A percentile compares a stretch with the other conserved stretches of the same genome.
Evolutionary conservation across 148 eudicot genomes (phyloP).

Genomic region (Oxyria digyna): DNA sequence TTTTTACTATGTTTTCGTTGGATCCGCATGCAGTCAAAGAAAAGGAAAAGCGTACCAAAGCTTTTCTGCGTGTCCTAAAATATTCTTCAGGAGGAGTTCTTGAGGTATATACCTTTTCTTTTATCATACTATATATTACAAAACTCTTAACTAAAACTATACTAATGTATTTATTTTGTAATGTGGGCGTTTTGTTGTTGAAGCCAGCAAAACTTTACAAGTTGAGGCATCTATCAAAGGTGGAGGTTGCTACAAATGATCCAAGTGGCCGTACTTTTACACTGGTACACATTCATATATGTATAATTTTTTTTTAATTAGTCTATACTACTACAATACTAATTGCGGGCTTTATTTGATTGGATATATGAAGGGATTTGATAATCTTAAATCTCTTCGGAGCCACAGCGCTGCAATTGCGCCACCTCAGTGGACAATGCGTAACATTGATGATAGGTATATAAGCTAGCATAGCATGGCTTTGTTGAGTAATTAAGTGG

Average conservation of each 20-base stretch:
- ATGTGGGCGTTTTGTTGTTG: slow-evolving; percentile 14
- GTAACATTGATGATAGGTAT: slow-evolving; percentile 93
- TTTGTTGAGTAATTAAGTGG: neutral
- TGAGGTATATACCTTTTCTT: slow-evolving; percentile 35
- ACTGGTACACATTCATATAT: slow-evolving; percentile 34
- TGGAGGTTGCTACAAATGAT: slow-evolving; percentile 78
- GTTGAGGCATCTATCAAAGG: slow-evolving; percentile 84
- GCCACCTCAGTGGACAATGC: slow-evolving; percentile 98
- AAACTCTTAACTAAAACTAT: neutral
- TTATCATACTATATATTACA: too few relatives aligned
- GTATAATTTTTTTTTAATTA: slow-evolving; percentile 8
- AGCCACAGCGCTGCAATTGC: slow-evolving; percentile 60
- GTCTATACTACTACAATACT: too few relatives aligned
- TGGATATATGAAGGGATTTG: slow-evolving; percentile 54
- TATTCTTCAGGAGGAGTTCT: slow-evolving; percentile 90
- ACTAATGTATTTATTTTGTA: neutral
- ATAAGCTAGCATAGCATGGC: too few relatives aligned
- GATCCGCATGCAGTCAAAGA: slow-evolving; percentile 48
- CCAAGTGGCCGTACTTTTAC: slow-evolving; percentile 83
- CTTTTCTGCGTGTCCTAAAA: slow-evolving; percentile 83
- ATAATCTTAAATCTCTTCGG: slow-evolving; percentile 96
- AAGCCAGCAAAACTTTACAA: slow-evolving; percentile 89
- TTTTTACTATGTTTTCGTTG: slow-evolving; percentile 9
- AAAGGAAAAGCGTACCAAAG: slow-evolving; percentile 57
- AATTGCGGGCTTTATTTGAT: too few relatives aligned